Conservation (phyloP, 202 grass and related monocot genomes). For the Musa balbisiana region DNA sequence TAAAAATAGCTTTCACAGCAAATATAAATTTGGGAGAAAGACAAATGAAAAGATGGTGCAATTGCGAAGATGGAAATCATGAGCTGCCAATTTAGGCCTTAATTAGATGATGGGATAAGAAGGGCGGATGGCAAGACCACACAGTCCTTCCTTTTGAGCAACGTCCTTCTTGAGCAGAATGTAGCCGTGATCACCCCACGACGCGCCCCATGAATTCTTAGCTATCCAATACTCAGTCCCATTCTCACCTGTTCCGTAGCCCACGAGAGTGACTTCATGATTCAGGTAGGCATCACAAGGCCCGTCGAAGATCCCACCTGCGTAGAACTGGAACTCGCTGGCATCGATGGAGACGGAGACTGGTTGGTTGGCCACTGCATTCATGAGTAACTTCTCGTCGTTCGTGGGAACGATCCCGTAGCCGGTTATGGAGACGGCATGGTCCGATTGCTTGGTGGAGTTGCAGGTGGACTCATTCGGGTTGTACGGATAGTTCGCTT, state of each 20-base stretch:
- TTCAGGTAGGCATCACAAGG: not conserved
- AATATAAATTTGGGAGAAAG: too few species aligned
- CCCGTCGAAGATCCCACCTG: conserved; percentile 5
- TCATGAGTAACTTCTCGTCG: conserved; percentile 4
- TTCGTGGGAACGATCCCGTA: not conserved
- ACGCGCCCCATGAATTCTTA: too few species aligned
- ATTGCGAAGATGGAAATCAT: too few species aligned
- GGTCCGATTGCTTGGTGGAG: not conserved
- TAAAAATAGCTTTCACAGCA: too few species aligned
- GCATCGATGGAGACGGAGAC: conserved; percentile 10
- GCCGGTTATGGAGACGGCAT: not conserved
- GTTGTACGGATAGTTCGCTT: conserved; percentile 1
- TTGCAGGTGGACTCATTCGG: not conserved
- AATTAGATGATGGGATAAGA: too few species aligned
- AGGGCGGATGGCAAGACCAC: too few species aligned
- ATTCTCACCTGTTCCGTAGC: not conserved
- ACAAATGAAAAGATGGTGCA: too few species aligned
- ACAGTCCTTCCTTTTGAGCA: too few species aligned
- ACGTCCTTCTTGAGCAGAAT: too few species aligned
- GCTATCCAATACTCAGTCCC: not conserved
- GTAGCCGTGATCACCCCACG: too few species aligned
- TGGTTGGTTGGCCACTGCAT: conserved; percentile 11
- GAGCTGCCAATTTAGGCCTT: too few species aligned
- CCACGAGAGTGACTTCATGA: not conserved
- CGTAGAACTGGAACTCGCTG: conserved; percentile 4